Base-by-base conservation (phyloP, 768 basidiomycete genomes). In the Rhodosporidiobolus odoratus region DNA sequence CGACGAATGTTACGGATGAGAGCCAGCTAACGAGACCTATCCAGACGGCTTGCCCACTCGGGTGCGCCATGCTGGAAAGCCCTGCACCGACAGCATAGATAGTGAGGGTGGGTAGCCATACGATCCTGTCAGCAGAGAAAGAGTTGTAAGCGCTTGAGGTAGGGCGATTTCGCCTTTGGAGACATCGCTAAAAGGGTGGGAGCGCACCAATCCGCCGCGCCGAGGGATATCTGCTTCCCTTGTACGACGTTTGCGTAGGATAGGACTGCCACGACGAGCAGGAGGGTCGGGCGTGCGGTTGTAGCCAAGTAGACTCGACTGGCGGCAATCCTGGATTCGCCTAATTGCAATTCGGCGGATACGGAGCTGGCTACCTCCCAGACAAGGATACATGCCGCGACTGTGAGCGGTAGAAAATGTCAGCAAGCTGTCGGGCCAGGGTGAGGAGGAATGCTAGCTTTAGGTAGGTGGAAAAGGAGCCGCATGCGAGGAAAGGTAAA, bases 171-270 rank as follows among this genome's bases (percentile, higher is more conserved):
- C n/a, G n/a, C n/a, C n/a, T n/a, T n/a, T n/a, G n/a, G n/a, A n/a
- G n/a, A n/a, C n/a, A n/a, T n/a, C n/a, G n/a, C n/a, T n/a, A n/a
- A n/a, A n/a, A n/a, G n/a, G n/a, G n/a, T n/a, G n/a, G 35, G 30
- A 21, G 52, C 62, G n/a, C 37, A 50, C 58, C 59, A 68, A 43
- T 74, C 73, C 4, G 66, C 43, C 19, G 16, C 19, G 8, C 73
- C 69, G 10, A 71, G 66, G 4, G 59, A 30, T 48, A 74, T 66
- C 37, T 64, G 48, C 3, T 45, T 37, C 4, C 73, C 69, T 41
- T 41, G 58, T 1, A 67, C 58, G 34, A 74, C 73, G 52, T 74
- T 74, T 13, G 34, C 52, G 41, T 67, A 74, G 4, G 62, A 65
- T 0, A 71, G 66, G 0, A 58, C 41, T 1, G 69, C 73, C 12